Conservation (phyloP, 164 flowering plant species). For the Taxillus chinensis region DNA sequence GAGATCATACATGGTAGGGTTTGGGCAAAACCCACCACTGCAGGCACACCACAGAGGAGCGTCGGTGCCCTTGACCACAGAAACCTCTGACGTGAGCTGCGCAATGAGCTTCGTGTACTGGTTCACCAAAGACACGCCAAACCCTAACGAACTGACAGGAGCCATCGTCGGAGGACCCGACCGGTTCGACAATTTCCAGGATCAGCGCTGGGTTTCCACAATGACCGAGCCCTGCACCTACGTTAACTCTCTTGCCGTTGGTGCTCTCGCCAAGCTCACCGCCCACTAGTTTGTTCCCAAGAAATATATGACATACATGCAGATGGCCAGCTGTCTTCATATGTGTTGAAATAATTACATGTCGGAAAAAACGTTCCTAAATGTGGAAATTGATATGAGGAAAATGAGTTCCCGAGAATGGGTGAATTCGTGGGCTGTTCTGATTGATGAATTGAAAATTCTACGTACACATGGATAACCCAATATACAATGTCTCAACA, state of each 20-base stretch:
- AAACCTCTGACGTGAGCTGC: constrained; percentile 28
- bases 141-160: constrained; percentile 81
- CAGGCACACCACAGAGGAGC: constrained; percentile 90
- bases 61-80: constrained; percentile 37
- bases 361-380: too few species aligned
- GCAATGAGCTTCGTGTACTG: constrained; percentile 54
- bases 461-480: too few species aligned
- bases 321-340: too few species aligned
- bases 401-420: too few species aligned
- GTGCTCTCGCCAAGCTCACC: constrained; percentile 35
- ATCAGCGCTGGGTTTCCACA: constrained; percentile 43
- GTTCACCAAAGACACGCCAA: constrained; percentile 34
- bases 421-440: too few species aligned
- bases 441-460: too few species aligned
- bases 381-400: too few species aligned
- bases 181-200: constrained; percentile 49
- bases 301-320: background rate
- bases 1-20: constrained; percentile 90
- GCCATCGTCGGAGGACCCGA: constrained; percentile 94
- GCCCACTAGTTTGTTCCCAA: background rate
- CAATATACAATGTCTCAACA: too few species aligned
- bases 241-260: constrained; percentile 47
- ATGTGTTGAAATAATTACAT: too few species aligned
- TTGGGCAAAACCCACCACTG: constrained; percentile 58
- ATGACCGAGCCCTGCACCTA: constrained; percentile 71